Conservation (phyloP, 2,329 filamentous ascomycete genomes). For the Parastagonospora avenae region DNA sequence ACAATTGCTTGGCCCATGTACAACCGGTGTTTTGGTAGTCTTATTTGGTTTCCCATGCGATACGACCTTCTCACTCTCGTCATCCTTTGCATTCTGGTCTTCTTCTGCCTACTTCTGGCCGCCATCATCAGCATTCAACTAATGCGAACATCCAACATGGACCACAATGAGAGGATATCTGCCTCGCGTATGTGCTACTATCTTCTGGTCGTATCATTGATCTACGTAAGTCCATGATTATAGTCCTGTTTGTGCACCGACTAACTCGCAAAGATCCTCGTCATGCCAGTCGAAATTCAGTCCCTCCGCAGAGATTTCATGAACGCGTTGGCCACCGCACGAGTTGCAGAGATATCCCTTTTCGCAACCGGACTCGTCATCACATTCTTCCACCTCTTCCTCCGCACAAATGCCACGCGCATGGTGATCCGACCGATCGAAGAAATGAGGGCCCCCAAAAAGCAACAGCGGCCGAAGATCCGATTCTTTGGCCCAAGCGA, state of each 20-base stretch:
- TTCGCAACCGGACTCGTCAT: conserved; percentile 70
- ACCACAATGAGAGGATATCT: conserved; percentile 64
- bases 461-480: conserved; percentile 56
- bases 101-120: conserved; percentile 58
- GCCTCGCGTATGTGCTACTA: conserved; percentile 75
- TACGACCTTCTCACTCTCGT: conserved; percentile 65
- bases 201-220: conserved; percentile 60
- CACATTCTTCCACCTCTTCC: conserved; percentile 68
- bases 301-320: conserved; percentile 52
- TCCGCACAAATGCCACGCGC: conserved; percentile 66
- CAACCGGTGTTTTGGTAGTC: conserved; percentile 68
- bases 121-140: conserved; percentile 63
- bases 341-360: conserved; percentile 68
- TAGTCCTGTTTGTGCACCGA: conserved; percentile 4
- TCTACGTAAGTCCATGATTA: conserved; percentile 56
- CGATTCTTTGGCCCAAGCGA: conserved; percentile 54
- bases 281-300: conserved; percentile 68
- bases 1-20: conserved; percentile 61
- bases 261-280: conserved; percentile 51
- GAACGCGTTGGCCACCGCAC: conserved; percentile 58
- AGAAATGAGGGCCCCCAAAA: conserved; percentile 47
- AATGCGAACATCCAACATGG: conserved; percentile 59
- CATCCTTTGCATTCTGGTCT: conserved; percentile 58
- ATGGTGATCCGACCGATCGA: conserved; percentile 59
- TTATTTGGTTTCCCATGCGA: conserved; percentile 69